Evolutionary conservation across 805 yeast genomes (phyloP), one percentile per base, ranked within the genome.

Genomic region (Yamadazyma scolyti): DNA sequence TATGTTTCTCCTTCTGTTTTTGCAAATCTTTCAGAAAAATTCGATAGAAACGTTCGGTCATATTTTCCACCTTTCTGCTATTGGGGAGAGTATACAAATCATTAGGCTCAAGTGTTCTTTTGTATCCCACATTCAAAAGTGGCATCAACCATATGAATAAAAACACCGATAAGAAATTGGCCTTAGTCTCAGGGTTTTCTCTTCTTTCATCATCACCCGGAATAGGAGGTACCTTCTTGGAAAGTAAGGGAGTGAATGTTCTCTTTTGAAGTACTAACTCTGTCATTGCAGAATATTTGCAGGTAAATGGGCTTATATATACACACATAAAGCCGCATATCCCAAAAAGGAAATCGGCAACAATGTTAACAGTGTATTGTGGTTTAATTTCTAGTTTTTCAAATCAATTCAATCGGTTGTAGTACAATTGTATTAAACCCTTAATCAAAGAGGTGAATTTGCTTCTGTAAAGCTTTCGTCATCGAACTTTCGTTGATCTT

Each of bases 141-240:
- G 88, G 88, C 16, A 57, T 46, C 27, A 83, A 55, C 89, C 90
- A 84, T 75, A 79, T 69, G 50, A 82, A 77, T 44, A 77, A 72
- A 0, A 65, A 27, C 42, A 57, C 57, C 9, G 68, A 64, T 8
- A 77, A 5, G 18, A 54, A 23, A 31, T 68, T 68, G n/a, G 69
- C 61, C 6, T 20, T 33, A 16, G 54, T 54, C 31, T 52, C 58
- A 0, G 82, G 83, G 47, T 61, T 76, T 4, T 43, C 47, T 9
- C 33, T 48, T 33, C 84, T 51, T 38, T 76, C 79, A 2, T 70
- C 72, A 13, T 67, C 69, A 1, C 58, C 39, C 0, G 83, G 82
- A 0, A 77, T 46, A 2, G 72, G 72, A 1, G 83, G 83, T 2
- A 74, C 70, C 14, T 51, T 46, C 31, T 62, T 63, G 20, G 56